phyloP scores from a whole-genome alignment of 1,139 yeast genomes.

The Kodamaea ohmeri region DNA sequence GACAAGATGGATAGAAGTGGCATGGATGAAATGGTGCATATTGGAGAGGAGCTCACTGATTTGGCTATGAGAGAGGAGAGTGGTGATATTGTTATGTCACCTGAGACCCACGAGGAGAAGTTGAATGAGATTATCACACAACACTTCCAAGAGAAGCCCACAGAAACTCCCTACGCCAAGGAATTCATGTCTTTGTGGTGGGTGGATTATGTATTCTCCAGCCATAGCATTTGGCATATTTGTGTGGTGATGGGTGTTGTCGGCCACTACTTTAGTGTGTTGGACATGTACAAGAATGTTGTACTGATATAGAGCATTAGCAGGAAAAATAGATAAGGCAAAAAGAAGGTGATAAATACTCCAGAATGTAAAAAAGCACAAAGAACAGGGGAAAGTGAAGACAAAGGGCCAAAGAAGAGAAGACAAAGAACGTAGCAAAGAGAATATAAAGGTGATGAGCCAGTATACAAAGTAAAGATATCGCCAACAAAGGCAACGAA shows the following conservation, averaged over 20 bases:
- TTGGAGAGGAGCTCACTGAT: constrained; percentile 41
- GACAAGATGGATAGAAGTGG: constrained; percentile 41
- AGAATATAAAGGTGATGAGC: no score
- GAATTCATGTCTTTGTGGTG: constrained; percentile 75
- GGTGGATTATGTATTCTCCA: constrained; percentile 70
- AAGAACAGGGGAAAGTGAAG: no score
- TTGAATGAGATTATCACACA: constrained; percentile 39
- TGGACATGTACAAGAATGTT: constrained; percentile 50
- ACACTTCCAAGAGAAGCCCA: constrained; percentile 57
- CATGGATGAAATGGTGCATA: constrained; percentile 41
- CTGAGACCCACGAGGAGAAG: constrained; percentile 18
- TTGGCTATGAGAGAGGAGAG: constrained; percentile 13
- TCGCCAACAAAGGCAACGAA: no score
- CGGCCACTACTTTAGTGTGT: constrained; percentile 78
- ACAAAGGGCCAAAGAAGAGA: no score
- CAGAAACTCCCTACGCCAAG: constrained; percentile 37
- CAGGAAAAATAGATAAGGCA: not conserved
- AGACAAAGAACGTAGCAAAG: no score
- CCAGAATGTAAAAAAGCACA: no score
- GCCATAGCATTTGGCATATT: constrained; percentile 93
- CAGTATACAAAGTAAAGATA: no score
- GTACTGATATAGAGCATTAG: not conserved
- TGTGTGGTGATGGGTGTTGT: constrained; percentile 84
- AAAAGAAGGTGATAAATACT: not conserved
- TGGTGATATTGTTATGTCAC: constrained; percentile 14